Evolutionary conservation across 108 stramenopile species (phyloP).

Genomic region (Nitzschia putrida): DNA sequence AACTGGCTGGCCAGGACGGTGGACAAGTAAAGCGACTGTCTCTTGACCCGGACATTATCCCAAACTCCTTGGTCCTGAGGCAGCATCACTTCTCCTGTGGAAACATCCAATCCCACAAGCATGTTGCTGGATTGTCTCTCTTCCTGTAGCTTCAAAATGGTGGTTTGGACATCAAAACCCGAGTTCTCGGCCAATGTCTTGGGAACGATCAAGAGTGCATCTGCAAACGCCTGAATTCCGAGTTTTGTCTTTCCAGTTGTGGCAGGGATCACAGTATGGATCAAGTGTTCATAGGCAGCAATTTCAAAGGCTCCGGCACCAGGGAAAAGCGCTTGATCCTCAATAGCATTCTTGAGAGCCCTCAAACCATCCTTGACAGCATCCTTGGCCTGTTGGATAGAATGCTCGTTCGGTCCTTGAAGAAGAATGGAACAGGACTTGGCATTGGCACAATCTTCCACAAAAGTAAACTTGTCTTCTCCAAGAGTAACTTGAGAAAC

Average conservation of each 20-base stretch:
- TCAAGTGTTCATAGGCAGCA: conserved; percentile 79
- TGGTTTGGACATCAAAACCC: conserved; percentile 96
- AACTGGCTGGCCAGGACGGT: conserved; percentile 97
- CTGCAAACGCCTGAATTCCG: conserved; percentile 96
- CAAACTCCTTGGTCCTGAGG: conserved; percentile 94
- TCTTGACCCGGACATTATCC: conserved; percentile 97
- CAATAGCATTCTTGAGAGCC: conserved; percentile 95
- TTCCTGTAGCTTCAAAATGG: conserved; percentile 87
- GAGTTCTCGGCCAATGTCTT: conserved; percentile 98
- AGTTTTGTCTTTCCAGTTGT: conserved; percentile 92
- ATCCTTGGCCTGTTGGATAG: conserved; percentile 98
- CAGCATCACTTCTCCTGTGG: conserved; percentile 92
- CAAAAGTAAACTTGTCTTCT: conserved; percentile 99
- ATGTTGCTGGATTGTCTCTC: conserved; percentile 69
- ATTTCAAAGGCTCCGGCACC: conserved; percentile 98
- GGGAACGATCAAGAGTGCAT: conserved; percentile 95
- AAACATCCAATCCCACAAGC: conserved; percentile 91
- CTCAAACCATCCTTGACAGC: conserved; percentile 97
- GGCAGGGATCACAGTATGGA: conserved; percentile 51
- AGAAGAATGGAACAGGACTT: conserved; percentile 93
- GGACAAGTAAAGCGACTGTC: conserved; percentile 90
- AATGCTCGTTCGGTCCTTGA: conserved; percentile 97
- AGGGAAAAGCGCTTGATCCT: conserved; percentile 93
- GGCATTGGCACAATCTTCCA: conserved; percentile 92
- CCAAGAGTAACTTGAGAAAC: conserved; percentile 95